These are phyloP conservation scores for Pyrenophora tritici-repentis DNA, from an alignment of 2,329 filamentous ascomycete species.

Conservation along the genomic window DNA sequence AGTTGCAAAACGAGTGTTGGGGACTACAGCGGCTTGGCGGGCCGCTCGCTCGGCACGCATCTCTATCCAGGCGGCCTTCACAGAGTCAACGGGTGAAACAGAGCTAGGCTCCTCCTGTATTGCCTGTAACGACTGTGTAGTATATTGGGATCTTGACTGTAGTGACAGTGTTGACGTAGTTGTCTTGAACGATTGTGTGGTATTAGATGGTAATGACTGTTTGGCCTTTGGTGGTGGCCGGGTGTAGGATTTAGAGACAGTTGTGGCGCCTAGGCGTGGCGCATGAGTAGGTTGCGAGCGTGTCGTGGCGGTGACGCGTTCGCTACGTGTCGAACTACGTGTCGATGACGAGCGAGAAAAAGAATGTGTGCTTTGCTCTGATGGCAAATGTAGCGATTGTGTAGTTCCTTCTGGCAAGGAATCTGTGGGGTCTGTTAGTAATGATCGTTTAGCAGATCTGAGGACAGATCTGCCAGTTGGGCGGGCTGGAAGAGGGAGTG, in stretches of 20 bases:
- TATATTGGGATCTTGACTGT: too few relatives aligned
- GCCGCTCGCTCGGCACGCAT: too few relatives aligned
- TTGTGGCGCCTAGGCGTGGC: not conserved
- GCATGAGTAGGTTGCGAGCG: not conserved
- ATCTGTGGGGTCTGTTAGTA: not conserved
- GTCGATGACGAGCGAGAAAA: not conserved
- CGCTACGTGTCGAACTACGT: not conserved
- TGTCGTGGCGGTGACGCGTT: not conserved
- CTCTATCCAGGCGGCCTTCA: too few relatives aligned
- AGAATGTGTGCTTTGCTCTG: not conserved
- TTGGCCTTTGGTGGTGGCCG: not conserved
- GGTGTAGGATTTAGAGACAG: not conserved
- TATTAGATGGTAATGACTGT: too few relatives aligned
- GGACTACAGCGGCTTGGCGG: too few relatives aligned
- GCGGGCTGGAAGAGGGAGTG: not conserved
- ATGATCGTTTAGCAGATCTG: not conserved
- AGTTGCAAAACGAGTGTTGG: too few relatives aligned
- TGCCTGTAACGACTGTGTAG: too few relatives aligned
- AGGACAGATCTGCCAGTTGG: not conserved
- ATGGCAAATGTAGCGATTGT: not conserved
- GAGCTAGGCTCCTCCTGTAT: too few relatives aligned
- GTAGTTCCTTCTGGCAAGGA: not conserved
- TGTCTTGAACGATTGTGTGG: not conserved
- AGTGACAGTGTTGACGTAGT: too few relatives aligned
- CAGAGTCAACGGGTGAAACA: too few relatives aligned